A percentile compares a stretch with the other conserved stretches of the same genome.
These are phyloP conservation scores for Vanderwaltozyma verrucispora DNA, from an alignment of 805 yeast species.

Conservation along the genomic window DNA sequence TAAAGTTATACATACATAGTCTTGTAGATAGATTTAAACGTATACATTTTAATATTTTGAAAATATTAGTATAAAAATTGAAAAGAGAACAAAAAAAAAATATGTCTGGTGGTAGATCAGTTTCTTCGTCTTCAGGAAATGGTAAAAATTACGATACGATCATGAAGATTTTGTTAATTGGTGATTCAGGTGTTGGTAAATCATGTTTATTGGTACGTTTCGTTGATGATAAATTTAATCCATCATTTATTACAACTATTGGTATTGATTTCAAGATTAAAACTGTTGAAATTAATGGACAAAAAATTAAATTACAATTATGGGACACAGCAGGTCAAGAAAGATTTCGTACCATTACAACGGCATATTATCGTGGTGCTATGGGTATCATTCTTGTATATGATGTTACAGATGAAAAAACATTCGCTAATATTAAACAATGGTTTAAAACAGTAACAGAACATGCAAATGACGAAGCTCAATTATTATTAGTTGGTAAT, in stretches of 20 bases:
- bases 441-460: slow-evolving; percentile 97
- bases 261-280: slow-evolving; percentile 98
- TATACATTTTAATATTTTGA: no score
- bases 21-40: no score
- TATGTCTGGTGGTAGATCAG: slow-evolving; percentile 27
- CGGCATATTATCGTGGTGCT: slow-evolving; percentile 83
- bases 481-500: slow-evolving; percentile 91
- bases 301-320: slow-evolving; percentile 85
- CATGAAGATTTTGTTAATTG: slow-evolving; percentile 84
- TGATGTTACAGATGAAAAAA: slow-evolving; percentile 80
- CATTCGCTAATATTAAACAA: slow-evolving; percentile 83
- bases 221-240: slow-evolving; percentile 94
- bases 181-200: slow-evolving; percentile 86
- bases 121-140: slow-evolving; percentile 14
- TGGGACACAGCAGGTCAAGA: slow-evolving; percentile 99
- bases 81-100: no score
- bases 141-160: slow-evolving; percentile 60
- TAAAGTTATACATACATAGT: no score
- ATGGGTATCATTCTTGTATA: slow-evolving; percentile 77
- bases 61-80: no score
- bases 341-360: slow-evolving; percentile 85
- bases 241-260: slow-evolving; percentile 91
- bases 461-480: slow-evolving; percentile 96
- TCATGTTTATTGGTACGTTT: slow-evolving; percentile 85
- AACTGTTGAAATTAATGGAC: slow-evolving; percentile 87